Base-by-base conservation (phyloP, 108 stramenopile genomes). In the Skeletonema potamos region DNA sequence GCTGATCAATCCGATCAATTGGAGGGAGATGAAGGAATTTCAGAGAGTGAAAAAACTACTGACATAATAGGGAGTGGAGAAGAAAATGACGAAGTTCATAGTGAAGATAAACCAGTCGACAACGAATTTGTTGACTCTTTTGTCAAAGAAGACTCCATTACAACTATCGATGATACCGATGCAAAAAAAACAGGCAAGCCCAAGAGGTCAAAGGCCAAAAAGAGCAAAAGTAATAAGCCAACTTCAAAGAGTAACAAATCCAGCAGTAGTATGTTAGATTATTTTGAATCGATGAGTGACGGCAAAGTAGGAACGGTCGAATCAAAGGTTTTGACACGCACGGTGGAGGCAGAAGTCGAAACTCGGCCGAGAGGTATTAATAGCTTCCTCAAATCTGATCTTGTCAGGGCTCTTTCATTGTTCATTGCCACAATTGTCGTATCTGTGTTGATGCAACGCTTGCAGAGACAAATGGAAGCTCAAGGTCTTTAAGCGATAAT, bases 381-480 rank as follows among this genome's bases (percentile, higher is more conserved):
- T 7, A 12, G 29, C 13, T 72, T 37, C 28, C 10, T 72, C 24
- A 43, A 56, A 55, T 62, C 78, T 28, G 78, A 79, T 68, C 78
- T 79, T 15, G 62, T 55, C 11, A 37, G 78, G 15, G 66, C 78
- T n/a, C 7, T 51, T 10, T 24, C 65, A 34, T 63, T 79, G 20
- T 64, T 79, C 28, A 46, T 79, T 41, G 78, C 72, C 29, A 79
- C 78, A 7, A 27, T 79, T 51, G 26, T 64, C 17, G 13, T 79
- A 28, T 55, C 48, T 30, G 48, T 79, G n/a, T 58, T 46, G 62
- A 66, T 67, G 41, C 70, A 72, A 56, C 60, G 71, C 30, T 13
- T 73, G 20, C 71, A 73, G 62, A 54, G 64, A 29, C 67, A 73
- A 58, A 67, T 79, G 72, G 78, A 79, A 43, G 71, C 62, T 26